Conservation (phyloP, 108 stramenopile species). For the Cylindrotheca fusiformis region DNA sequence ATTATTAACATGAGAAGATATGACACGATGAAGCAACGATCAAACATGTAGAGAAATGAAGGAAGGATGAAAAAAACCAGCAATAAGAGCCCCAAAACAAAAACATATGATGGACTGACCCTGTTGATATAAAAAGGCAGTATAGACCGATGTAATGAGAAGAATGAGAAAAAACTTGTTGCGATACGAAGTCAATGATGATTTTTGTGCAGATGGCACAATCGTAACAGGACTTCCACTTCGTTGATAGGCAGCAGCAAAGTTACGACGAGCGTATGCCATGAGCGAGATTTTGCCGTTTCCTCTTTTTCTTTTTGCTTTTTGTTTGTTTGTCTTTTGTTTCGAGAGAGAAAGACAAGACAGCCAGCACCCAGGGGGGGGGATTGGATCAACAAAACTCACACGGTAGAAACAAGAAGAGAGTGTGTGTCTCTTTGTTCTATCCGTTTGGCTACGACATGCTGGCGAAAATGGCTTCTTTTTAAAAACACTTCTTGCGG, state of each 20-base stretch:
- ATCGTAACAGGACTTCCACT: constrained; percentile 13
- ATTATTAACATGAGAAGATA: neutral
- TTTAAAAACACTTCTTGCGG: no score
- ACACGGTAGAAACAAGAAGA: no score
- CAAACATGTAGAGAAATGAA: neutral
- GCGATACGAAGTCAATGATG: constrained; percentile 52
- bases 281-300: constrained; percentile 5
- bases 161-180: constrained; percentile 58
- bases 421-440: no score
- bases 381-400: no score
- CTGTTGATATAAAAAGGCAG: constrained; percentile 70
- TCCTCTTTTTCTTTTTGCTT: no score
- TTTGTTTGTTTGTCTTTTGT: no score
- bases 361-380: no score
- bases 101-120: constrained; percentile 34
- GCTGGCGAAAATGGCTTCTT: no score
- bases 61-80: neutral
- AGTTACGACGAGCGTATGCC: constrained; percentile 33
- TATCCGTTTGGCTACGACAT: no score
- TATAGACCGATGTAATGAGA: constrained; percentile 62
- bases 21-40: neutral
- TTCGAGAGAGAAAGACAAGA: no score
- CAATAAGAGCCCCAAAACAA: constrained; percentile 2
- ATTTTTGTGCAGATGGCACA: constrained; percentile 1
- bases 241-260: constrained; percentile 27